Conservation (phyloP, 768 basidiomycete genomes). For the Pleurotus cornucopiae region DNA sequence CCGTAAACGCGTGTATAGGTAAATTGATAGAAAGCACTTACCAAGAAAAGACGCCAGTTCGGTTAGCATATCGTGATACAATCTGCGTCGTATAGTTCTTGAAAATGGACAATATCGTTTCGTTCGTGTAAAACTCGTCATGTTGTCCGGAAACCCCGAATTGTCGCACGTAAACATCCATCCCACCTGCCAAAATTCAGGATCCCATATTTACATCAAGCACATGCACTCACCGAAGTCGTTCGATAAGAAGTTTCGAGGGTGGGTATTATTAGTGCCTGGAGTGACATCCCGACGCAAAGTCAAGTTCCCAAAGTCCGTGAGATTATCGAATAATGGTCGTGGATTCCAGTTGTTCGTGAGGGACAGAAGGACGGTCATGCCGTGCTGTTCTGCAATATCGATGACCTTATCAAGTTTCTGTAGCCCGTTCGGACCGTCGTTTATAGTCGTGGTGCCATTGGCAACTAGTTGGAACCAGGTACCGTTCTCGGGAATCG, state of each 20-base stretch:
- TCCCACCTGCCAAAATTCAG: constrained; percentile 40
- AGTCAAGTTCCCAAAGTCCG: neutral
- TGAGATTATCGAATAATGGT: constrained; percentile 15
- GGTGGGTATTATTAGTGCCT: constrained; percentile 34
- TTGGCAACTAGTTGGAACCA: constrained; percentile 63
- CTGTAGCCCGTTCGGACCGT: constrained; percentile 41
- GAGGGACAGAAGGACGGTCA: constrained; percentile 37
- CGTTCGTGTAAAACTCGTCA: constrained; percentile 57
- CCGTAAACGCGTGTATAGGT: neutral
- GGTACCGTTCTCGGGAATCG: constrained; percentile 51
- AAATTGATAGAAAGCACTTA: constrained; percentile 16
- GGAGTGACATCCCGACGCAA: constrained; percentile 10
- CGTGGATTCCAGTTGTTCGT: constrained; percentile 48
- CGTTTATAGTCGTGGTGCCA: constrained; percentile 46
- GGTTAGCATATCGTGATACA: constrained; percentile 51
- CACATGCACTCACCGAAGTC: constrained; percentile 45
- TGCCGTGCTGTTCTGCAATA: constrained; percentile 34
- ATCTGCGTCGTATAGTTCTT: constrained; percentile 54
- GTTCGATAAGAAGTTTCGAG: constrained; percentile 55
- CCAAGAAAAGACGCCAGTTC: constrained; percentile 51
- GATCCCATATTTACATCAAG: constrained; percentile 5
- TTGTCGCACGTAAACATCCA: constrained; percentile 61
- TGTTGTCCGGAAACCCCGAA: constrained; percentile 39
- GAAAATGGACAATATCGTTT: constrained; percentile 45
- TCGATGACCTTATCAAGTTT: constrained; percentile 39